Conservation (phyloP, 73 alveolate species). For the Paraurostyla sp. region DNA sequence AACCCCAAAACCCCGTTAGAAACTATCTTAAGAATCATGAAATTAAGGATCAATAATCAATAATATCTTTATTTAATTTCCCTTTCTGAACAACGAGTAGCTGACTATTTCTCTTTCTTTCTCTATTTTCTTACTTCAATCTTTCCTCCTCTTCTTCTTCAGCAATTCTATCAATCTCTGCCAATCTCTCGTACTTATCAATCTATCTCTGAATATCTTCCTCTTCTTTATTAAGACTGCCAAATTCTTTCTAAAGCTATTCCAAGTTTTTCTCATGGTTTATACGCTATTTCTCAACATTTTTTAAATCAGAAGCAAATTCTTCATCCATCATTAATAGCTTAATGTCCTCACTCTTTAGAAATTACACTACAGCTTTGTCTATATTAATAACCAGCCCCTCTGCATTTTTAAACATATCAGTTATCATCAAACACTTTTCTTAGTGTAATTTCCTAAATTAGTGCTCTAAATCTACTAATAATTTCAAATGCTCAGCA, state of each 20-base stretch:
- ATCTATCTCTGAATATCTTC: neutral
- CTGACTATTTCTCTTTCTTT: too few relatives aligned
- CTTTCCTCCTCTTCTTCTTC: too few relatives aligned
- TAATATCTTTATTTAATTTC: too few relatives aligned
- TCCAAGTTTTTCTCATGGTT: neutral
- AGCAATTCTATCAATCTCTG: neutral
- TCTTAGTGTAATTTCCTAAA: neutral
- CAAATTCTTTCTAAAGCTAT: neutral
- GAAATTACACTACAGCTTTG: slow-evolving; percentile 24
- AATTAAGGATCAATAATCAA: too few relatives aligned
- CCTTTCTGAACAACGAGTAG: too few relatives aligned
- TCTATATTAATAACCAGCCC: neutral
- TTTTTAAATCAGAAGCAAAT: neutral
- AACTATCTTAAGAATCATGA: too few relatives aligned
- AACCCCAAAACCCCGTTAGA: too few relatives aligned
- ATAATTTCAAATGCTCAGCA: neutral
- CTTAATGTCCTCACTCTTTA: neutral
- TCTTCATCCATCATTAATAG: slow-evolving; percentile 5
- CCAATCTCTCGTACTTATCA: neutral
- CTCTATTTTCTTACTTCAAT: too few relatives aligned
- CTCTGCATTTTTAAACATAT: slow-evolving; percentile 39
- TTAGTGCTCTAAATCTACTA: slow-evolving; percentile 1
- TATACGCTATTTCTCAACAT: neutral
- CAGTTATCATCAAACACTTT: slow-evolving; percentile 47
- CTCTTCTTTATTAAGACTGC: neutral